Evolutionary conservation across 495 filamentous ascomycete species (phyloP), one percentile per base, ranked within the genome.

Genomic region (Penicillium flavigenum): DNA sequence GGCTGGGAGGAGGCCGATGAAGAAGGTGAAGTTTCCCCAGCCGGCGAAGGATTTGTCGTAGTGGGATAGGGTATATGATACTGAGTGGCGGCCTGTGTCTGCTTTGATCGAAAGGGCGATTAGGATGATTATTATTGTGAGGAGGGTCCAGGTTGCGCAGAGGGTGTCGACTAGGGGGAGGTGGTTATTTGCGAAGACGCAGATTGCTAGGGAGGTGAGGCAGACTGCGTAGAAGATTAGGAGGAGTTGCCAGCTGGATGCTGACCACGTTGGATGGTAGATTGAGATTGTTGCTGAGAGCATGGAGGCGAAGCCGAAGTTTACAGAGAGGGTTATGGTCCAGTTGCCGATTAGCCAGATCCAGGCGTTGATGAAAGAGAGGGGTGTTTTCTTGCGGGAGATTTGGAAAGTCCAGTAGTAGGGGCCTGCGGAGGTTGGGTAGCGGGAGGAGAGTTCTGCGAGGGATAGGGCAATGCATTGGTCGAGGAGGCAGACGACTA

Each of bases 321-420:
- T 86, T 31, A 88, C 85, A 7, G 84, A 81, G 41, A 88, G 73
- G 0, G 85, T 89, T 51, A 88, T 87, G 29, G 85, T 88, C 69
- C 86, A 86, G 63, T 88, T 88, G 26, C 85, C 86, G 22, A 88
- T 80, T 8, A 86, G 76, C 64, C 83, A 88, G 20, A 83, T 69
- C 86, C 86, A 88, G 51, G 83, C 85, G 58, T 79, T 86, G 53
- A 87, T 80, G 73, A 86, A 88, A 12, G 84, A 85, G 4, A 83
- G 66, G 8, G 84, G 65, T 2, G 67, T 61, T 46, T 72, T 72
- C 29, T 61, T 59, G 38, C 56, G 43, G 3, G 70, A 66, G 10
- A 76, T 61, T 31, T 76, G 83, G 32, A 71, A 74, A 36, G 73
- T 72, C 78, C 77, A 81, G 65, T 80, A 82, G 56, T 81, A 80